A percentile compares a stretch with the other conserved stretches of the same genome.
Evolutionary conservation across 2,329 filamentous ascomycete genomes (phyloP).

Genomic region (Lizonia empirigonia): DNA sequence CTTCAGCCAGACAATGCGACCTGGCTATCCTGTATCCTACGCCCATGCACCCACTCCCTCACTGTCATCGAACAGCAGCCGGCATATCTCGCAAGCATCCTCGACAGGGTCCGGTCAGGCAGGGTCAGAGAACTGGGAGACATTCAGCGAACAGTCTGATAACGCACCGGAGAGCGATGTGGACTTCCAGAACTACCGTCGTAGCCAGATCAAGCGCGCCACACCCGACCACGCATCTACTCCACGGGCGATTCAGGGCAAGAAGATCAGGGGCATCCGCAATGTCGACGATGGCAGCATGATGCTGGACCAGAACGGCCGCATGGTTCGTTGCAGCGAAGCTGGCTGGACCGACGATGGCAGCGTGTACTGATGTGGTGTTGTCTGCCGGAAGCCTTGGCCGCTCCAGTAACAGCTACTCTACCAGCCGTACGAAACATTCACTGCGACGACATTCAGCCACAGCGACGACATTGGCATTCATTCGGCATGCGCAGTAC

Average conservation of each 20-base stretch:
- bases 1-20: constrained; percentile 39
- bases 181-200: constrained; percentile 77
- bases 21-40: constrained; percentile 34
- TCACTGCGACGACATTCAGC: too few species aligned
- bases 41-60: constrained; percentile 30
- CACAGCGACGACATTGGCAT: background rate
- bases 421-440: too few species aligned
- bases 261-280: constrained; percentile 52
- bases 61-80: constrained; percentile 45
- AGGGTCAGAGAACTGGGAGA: constrained; percentile 97
- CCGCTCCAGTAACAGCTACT: too few species aligned
- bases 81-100: constrained; percentile 71
- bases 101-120: constrained; percentile 60
- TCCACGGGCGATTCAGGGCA: constrained; percentile 43
- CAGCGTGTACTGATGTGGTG: constrained; percentile 39
- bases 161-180: constrained; percentile 68
- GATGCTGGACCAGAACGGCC: constrained; percentile 50
- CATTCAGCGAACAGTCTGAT: constrained; percentile 84
- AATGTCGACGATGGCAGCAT: constrained; percentile 51
- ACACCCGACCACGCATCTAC: constrained; percentile 45
- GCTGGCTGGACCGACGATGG: constrained; percentile 60
- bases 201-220: constrained; percentile 71
- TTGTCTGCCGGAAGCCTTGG: background rate
- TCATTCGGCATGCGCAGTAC: background rate
- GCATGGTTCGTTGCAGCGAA: constrained; percentile 56